Conservation (phyloP, 441 rosid species). For the Mallotus repandus region DNA sequence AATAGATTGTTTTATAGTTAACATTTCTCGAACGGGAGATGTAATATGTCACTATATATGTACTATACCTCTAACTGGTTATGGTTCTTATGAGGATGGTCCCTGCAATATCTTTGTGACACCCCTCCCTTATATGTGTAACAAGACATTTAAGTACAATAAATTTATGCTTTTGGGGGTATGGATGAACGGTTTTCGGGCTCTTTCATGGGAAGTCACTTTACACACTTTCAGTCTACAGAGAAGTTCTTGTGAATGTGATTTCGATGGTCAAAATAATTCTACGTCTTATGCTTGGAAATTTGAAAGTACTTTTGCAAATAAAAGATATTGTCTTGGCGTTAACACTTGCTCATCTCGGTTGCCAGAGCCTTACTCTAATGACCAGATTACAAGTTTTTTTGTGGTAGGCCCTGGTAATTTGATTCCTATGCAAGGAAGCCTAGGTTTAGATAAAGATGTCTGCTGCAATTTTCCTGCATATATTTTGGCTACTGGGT, state of each 20-base stretch:
- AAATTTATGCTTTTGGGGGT: slow-evolving; percentile 72
- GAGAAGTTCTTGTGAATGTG: slow-evolving; percentile 46
- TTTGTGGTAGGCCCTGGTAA: slow-evolving; percentile 57
- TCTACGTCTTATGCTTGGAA: slow-evolving; percentile 36
- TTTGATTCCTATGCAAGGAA: slow-evolving; percentile 38
- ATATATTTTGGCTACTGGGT: slow-evolving; percentile 86
- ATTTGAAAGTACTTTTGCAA: slow-evolving; percentile 49
- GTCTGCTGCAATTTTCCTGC: slow-evolving; percentile 38
- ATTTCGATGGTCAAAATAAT: slow-evolving; percentile 42
- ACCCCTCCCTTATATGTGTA: slow-evolving; percentile 55
- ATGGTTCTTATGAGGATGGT: slow-evolving; percentile 46
- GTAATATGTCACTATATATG: slow-evolving; percentile 52
- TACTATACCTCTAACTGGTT: slow-evolving; percentile 63
- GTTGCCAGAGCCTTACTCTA: slow-evolving; percentile 61
- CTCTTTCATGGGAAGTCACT: slow-evolving; percentile 72
- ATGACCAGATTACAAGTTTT: slow-evolving; percentile 65
- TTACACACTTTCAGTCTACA: slow-evolving; percentile 50
- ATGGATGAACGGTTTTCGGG: slow-evolving; percentile 66
- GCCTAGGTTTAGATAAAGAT: slow-evolving; percentile 32
- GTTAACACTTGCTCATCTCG: slow-evolving; percentile 61
- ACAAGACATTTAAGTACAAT: slow-evolving; percentile 44
- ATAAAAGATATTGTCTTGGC: slow-evolving; percentile 51
- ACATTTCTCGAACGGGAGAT: slow-evolving; percentile 39
- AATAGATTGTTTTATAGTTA: slow-evolving; percentile 78
- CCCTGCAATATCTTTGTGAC: slow-evolving; percentile 64